These are phyloP conservation scores for Solanum sparsipilum DNA, from an alignment of 257 asterid genomes.

Conservation along the genomic window DNA sequence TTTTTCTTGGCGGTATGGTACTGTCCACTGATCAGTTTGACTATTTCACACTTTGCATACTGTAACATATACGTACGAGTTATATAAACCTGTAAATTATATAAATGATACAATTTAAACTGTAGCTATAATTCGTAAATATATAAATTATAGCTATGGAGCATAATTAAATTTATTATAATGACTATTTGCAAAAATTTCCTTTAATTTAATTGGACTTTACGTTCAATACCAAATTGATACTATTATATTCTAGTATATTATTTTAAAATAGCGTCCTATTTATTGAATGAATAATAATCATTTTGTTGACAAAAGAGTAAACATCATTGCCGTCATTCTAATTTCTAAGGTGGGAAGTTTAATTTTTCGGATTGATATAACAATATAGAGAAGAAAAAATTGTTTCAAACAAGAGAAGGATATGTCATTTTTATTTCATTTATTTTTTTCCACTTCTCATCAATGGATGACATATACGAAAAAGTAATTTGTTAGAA, in stretches of 20 bases:
- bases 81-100: no score
- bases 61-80: neutral
- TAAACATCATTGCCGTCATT: neutral
- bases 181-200: no score
- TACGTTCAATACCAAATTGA: neutral
- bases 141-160: accelerated
- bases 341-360: no score
- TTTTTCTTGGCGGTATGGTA: neutral
- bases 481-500: neutral
- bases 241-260: neutral
- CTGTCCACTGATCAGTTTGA: neutral
- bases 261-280: neutral
- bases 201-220: neutral
- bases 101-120: no score
- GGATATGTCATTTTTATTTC: no score
- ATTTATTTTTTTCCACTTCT: neutral
- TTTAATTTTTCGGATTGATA: neutral
- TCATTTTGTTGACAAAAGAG: neutral
- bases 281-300: neutral
- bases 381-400: neutral
- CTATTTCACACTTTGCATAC: neutral
- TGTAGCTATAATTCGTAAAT: accelerated
- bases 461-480: no score
- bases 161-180: no score
- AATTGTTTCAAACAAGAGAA: neutral